Base-by-base conservation (phyloP, 78 protist genomes). In the Capsaspora owczarzaki region DNA sequence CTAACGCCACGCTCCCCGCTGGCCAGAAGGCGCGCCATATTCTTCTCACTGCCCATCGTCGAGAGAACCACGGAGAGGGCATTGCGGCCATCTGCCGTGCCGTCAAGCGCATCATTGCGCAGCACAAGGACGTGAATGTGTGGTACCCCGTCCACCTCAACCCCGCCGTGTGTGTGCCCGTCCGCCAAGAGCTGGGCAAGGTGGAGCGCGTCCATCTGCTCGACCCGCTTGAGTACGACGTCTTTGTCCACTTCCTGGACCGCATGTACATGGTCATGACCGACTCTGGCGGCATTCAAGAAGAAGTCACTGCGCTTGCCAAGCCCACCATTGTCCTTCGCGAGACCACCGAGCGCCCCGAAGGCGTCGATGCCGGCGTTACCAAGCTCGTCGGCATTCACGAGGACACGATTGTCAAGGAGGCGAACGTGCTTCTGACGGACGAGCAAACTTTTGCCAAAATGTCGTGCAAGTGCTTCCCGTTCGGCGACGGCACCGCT, bases 231-330 rank as follows among this genome's bases (percentile, higher is more conserved):
- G 35, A 72, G 27, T 77, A 77, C 29, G 61, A 77, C 44, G 33
- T 16, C 29, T 77, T 77, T 12, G 74, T 51, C 8, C 42, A 25
- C 31, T 46, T 29, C 31, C 46, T 77, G 74, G 12, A 16, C 10
- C 4, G 14, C 8, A 27, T 74, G 8, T 16, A 29, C 29, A 16
- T 77, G 33, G 51, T 77, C 37, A 53, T 77, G 33, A 77, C 80
- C 37, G 80, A 77, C n/a, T 77, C 80, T 27, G 80, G 80, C 51
- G 80, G 80, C 29, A 77, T 77, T 63, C 80, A 77, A 68, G 80
- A 77, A 27, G 80, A 77, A 77, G 23, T n/a, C 8, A 29, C 61
- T 8, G 51, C 25, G 14, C 19, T 77, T 10, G 23, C 12, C 44
- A 77, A 25, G 10, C 80, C 80, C 27, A 51, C 61, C 8, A 16